Conservation (phyloP, 1,139 yeast species). For the Saccharomyces hybrid region DNA sequence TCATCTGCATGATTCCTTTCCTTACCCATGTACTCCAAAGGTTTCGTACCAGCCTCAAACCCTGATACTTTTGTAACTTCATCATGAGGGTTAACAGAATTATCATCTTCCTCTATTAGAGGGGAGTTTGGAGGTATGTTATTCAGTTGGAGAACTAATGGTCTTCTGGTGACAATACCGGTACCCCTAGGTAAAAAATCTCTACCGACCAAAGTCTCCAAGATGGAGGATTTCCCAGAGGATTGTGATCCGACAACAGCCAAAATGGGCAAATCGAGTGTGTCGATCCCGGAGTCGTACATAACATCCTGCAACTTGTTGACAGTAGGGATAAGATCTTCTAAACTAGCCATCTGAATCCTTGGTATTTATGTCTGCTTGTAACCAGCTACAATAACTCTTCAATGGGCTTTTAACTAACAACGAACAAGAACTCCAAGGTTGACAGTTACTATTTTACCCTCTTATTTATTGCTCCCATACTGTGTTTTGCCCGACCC, state of each 20-base stretch:
- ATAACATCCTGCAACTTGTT: conserved; percentile 72
- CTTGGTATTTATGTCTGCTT: neutral
- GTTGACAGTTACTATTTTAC: neutral
- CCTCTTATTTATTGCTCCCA: neutral
- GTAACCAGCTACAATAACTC: neutral
- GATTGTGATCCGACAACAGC: conserved; percentile 79
- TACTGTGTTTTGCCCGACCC: neutral
- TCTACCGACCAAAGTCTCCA: conserved; percentile 74
- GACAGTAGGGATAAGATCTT: conserved; percentile 83
- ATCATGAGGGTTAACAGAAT: conserved; percentile 4
- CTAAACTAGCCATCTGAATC: conserved; percentile 44
- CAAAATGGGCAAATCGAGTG: conserved; percentile 62
- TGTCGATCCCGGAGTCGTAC: conserved; percentile 65
- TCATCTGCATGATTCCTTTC: conserved; percentile 35
- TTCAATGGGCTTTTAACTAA: neutral
- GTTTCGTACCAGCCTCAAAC: conserved; percentile 1
- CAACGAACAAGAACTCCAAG: neutral
- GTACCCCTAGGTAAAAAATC: conserved; percentile 77
- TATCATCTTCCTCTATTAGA: conserved; percentile 33
- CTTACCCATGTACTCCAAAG: conserved; percentile 4
- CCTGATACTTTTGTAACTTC: conserved; percentile 14
- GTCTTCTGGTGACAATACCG: conserved; percentile 75
- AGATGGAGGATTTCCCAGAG: conserved; percentile 69
- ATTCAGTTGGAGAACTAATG: conserved; percentile 63
- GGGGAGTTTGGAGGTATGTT: conserved; percentile 51